Base-by-base conservation (phyloP, 176 grass and related monocot genomes). In the Oryza rufipogon region DNA sequence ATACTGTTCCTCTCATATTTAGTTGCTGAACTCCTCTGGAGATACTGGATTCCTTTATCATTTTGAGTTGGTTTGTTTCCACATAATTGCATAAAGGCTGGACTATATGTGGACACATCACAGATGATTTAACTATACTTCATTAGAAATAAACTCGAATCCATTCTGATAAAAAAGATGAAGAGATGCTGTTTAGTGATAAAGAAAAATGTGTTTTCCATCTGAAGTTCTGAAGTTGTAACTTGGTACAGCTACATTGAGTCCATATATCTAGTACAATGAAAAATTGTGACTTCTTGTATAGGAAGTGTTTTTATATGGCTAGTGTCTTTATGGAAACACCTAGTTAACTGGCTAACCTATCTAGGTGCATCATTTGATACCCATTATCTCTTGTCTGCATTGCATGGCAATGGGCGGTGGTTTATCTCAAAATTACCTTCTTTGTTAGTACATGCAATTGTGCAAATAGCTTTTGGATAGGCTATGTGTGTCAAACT, bases 11-110 rank as follows among this genome's bases (percentile, higher is more conserved):
- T 38, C 51, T 56, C 19, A 58, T 58, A 23, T 38, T 46, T 74
- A 22, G 7, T 42, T 81, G 73, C 15, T 16, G 44, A 38, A 78
- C 34, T 74, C 15, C 19, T 16, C 75, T 88, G 30, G 64, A 67
- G 68, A 86, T 86, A 32, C 41, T 75, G 75, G 9, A 69, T 75
- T 80, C 15, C 64, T 76, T 9, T 65, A 81, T 85, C 83, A 74
- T 38, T 68, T 64, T 80, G 41, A 34, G 46, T 88, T 66, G 15
- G 5, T 41, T 42, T 80, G 28, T 74, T 84, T 69, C 79, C 39
- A 76, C 70, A 70, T 64, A 33, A 14, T 63, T 58, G 54, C n/a
- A 63, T 63, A 63, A 22, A 23, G 66, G 16, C 49, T 60, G 83
- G 28, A 38, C 58, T 25, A 60, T 87, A 68, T 68, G 56, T 80